Percentiles rank a stretch among this genome's conserved stretches.
Conservation (phyloP, 2,329 filamentous ascomycete species). For the Fusarium redolens region DNA sequence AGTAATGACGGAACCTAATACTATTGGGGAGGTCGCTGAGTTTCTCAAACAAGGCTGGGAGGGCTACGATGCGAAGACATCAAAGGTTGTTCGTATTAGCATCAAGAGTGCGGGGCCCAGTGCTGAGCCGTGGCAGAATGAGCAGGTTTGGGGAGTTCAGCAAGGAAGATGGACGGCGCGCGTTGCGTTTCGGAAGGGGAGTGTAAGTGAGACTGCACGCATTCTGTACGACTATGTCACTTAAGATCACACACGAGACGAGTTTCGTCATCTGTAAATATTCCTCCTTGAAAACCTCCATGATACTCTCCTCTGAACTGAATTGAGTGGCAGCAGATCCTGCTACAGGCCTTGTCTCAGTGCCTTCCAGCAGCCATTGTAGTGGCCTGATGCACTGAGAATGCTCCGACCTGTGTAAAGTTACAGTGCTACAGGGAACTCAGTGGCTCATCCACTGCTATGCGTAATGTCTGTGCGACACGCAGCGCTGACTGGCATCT, state of each 20-base stretch:
- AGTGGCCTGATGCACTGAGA: not conserved
- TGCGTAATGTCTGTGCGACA: not conserved
- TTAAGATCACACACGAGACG: not conserved
- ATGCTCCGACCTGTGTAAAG: too few relatives aligned
- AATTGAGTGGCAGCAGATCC: too few relatives aligned
- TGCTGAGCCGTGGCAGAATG: not conserved
- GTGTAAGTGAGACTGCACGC: not conserved
- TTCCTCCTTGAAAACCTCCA: not conserved
- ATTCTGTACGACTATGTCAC: not conserved
- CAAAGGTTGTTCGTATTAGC: not conserved
- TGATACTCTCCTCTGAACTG: not conserved
- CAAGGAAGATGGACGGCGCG: not conserved
- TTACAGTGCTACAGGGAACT: too few relatives aligned
- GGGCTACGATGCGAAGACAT: not conserved
- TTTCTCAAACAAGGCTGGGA: not conserved
- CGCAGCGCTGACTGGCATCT: not conserved
- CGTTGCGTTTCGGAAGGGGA: not conserved
- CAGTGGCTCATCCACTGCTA: not conserved
- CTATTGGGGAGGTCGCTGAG: not conserved
- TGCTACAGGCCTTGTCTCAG: not conserved
- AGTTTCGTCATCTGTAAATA: not conserved
- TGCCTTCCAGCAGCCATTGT: not conserved
- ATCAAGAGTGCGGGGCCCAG: not conserved
- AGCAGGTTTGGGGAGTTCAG: not conserved
- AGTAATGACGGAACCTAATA: not conserved